A percentile compares a stretch with the other conserved stretches of the same genome.
phyloP scores from a whole-genome alignment of 352 stramenopile genomes.

The Phytophthora ramorum region DNA sequence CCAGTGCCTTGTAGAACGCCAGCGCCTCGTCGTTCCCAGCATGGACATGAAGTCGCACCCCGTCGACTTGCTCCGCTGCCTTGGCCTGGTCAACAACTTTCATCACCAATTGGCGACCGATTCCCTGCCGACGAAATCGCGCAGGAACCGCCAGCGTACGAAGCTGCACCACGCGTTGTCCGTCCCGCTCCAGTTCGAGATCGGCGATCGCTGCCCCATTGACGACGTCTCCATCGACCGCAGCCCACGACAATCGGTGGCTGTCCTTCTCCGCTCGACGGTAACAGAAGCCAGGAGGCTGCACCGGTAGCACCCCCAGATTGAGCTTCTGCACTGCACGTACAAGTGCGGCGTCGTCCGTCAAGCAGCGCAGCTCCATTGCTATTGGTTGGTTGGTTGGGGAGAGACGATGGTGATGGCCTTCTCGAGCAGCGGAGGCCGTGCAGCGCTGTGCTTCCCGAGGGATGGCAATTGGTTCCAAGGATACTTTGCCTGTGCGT shows the following conservation, averaged over 20 bases:
- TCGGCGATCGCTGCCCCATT: slow-evolving; percentile 50
- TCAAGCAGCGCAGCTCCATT: slow-evolving; percentile 56
- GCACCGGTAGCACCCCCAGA: slow-evolving; percentile 69
- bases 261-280: slow-evolving; percentile 59
- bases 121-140: slow-evolving; percentile 42
- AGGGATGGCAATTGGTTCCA: slow-evolving; percentile 67
- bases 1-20: slow-evolving; percentile 62
- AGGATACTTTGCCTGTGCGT: slow-evolving; percentile 59
- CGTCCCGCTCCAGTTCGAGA: slow-evolving; percentile 40
- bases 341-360: slow-evolving; percentile 49
- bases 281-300: slow-evolving; percentile 69
- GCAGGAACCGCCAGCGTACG: slow-evolving; percentile 51
- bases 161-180: slow-evolving; percentile 43
- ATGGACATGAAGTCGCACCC: slow-evolving; percentile 69
- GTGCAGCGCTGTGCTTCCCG: slow-evolving; percentile 69
- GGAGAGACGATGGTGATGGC: slow-evolving; percentile 30
- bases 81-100: slow-evolving; percentile 46
- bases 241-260: slow-evolving; percentile 56
- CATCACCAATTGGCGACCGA: slow-evolving; percentile 46
- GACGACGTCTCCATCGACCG: slow-evolving; percentile 16
- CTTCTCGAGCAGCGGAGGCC: slow-evolving; percentile 39
- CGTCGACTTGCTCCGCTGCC: slow-evolving; percentile 19
- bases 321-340: slow-evolving; percentile 71
- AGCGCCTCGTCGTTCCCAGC: slow-evolving; percentile 63
- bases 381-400: slow-evolving; percentile 15